Evolutionary conservation across 1,139 yeast genomes (phyloP).

Genomic region (Nematodospora anomalae): DNA sequence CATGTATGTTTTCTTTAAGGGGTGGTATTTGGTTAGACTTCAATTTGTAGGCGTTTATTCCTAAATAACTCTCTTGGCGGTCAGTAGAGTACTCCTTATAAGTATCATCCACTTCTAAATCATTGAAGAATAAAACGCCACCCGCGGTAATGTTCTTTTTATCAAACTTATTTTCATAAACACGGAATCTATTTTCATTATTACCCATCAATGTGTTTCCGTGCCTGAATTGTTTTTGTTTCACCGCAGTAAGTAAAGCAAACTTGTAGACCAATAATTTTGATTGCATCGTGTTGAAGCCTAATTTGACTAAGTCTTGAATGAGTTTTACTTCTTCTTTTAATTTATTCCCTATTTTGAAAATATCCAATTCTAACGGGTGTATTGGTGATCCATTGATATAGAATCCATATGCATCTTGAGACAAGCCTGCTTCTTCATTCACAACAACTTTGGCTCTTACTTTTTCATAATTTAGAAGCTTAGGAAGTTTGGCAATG

Average conservation of each 20-base stretch:
- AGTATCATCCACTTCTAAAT: constrained; percentile 62
- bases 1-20: constrained; percentile 72
- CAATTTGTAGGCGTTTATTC: constrained; percentile 25
- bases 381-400: constrained; percentile 61
- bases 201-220: constrained; percentile 38
- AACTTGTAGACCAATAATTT: constrained; percentile 44
- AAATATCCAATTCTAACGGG: constrained; percentile 44
- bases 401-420: constrained; percentile 52
- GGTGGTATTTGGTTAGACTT: constrained; percentile 65
- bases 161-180: constrained; percentile 34
- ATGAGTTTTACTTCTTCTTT: constrained; percentile 38
- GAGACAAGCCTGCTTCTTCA: constrained; percentile 33
- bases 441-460: constrained; percentile 25
- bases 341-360: constrained; percentile 34
- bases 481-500: constrained; percentile 22
- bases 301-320: constrained; percentile 30
- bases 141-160: constrained; percentile 23
- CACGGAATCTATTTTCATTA: constrained; percentile 39
- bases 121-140: constrained; percentile 72
- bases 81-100: constrained; percentile 51
- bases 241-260: constrained; percentile 41
- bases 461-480: constrained; percentile 18
- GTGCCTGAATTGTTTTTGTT: constrained; percentile 33
- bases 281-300: constrained; percentile 36
- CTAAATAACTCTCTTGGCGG: constrained; percentile 40